Evolutionary conservation across 106 monocot genomes (phyloP).

Genomic region (Dioscorea alata): DNA sequence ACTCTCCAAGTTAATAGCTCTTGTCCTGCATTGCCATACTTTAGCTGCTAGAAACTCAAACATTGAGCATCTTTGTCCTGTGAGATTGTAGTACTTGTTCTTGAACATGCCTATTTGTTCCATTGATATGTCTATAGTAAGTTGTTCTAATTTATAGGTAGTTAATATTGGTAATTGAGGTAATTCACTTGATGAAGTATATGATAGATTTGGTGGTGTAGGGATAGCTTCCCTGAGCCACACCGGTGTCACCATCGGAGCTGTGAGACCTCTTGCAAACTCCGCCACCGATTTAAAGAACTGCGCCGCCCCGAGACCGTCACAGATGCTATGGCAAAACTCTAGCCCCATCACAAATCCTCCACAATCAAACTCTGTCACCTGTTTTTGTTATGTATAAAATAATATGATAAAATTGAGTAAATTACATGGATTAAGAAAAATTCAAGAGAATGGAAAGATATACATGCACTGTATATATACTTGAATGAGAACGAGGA

Average conservation of each 20-base stretch:
- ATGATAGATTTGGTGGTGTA: neutral
- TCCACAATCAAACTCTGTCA: constrained; percentile 32
- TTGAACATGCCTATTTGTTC: constrained; percentile 18
- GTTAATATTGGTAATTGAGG: neutral
- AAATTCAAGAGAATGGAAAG: neutral
- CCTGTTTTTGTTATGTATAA: constrained; percentile 9
- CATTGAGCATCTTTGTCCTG: constrained; percentile 11
- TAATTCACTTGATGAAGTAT: neutral
- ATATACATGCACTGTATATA: neutral
- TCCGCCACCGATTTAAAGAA: constrained; percentile 26
- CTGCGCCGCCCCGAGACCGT: constrained; percentile 40
- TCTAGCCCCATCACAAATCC: constrained; percentile 34
- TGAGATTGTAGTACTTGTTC: constrained; percentile 12
- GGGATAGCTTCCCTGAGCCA: constrained; percentile 25
- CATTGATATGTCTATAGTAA: constrained; percentile 9
- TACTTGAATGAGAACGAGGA: constrained; percentile 11
- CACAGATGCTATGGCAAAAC: constrained; percentile 31
- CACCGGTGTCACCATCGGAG: constrained; percentile 16
- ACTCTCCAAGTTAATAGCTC: constrained; percentile 5
- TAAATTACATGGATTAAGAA: too few relatives aligned
- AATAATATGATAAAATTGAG: too few relatives aligned
- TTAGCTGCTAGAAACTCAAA: constrained; percentile 28
- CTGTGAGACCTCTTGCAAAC: constrained; percentile 11
- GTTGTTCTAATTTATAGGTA: constrained; percentile 10
- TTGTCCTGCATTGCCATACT: constrained; percentile 26